Conservation (phyloP, 495 filamentous ascomycete species). For the Hypoxylon rickii region DNA sequence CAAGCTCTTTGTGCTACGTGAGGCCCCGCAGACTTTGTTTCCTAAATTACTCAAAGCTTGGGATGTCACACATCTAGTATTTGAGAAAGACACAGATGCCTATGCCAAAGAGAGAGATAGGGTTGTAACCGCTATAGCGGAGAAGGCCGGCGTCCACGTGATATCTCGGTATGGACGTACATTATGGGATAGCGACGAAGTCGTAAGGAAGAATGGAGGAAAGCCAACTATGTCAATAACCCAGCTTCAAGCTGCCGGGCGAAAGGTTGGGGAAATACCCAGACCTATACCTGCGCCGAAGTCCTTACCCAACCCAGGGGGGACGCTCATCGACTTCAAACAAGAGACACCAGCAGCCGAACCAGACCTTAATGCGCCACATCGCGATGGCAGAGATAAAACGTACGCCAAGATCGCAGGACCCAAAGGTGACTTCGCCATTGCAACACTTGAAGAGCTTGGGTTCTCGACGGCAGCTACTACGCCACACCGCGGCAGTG, state of each 20-base stretch:
- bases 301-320: slow-evolving; percentile 63
- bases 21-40: slow-evolving; percentile 68
- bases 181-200: slow-evolving; percentile 68
- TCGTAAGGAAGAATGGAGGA: slow-evolving; percentile 64
- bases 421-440: slow-evolving; percentile 62
- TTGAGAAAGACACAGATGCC: slow-evolving; percentile 74
- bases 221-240: slow-evolving; percentile 72
- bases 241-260: slow-evolving; percentile 58
- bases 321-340: slow-evolving; percentile 59
- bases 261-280: slow-evolving; percentile 56
- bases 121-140: slow-evolving; percentile 56
- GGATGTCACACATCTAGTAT: slow-evolving; percentile 71
- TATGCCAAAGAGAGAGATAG: slow-evolving; percentile 66
- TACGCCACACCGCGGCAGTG: slow-evolving; percentile 66
- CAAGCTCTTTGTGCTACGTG: slow-evolving; percentile 68
- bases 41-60: slow-evolving; percentile 70
- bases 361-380: slow-evolving; percentile 60
- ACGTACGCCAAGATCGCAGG: slow-evolving; percentile 63
- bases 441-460: slow-evolving; percentile 65
- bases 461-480: slow-evolving; percentile 59
- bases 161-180: slow-evolving; percentile 63
- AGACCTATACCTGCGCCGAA: slow-evolving; percentile 59
- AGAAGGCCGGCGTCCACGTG: slow-evolving; percentile 66
- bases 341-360: slow-evolving; percentile 48
- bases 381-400: slow-evolving; percentile 51